Conservation (phyloP, 2,329 filamentous ascomycete genomes). For the Fusarium camptoceras region DNA sequence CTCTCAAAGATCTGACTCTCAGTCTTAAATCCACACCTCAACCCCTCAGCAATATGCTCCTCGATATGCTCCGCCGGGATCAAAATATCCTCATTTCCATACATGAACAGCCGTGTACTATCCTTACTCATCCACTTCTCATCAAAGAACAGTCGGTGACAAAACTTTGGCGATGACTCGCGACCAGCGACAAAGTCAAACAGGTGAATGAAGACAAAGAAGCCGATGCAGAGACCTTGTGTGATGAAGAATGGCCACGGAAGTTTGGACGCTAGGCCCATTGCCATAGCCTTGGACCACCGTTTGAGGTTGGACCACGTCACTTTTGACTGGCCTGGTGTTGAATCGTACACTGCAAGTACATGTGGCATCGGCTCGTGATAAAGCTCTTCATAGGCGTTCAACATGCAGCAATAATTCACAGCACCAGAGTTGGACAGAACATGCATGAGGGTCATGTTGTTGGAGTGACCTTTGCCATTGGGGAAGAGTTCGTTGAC, state of each 20-base stretch:
- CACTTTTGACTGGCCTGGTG: background rate
- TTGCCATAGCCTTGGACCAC: conserved; percentile 14
- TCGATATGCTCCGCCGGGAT: conserved; percentile 14
- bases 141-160: conserved; percentile 2
- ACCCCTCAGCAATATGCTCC: background rate
- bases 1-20: conserved; percentile 4
- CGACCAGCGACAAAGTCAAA: background rate
- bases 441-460: background rate
- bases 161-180: conserved; percentile 2
- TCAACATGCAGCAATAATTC: background rate
- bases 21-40: background rate
- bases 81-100: background rate
- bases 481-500: background rate
- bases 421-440: conserved; percentile 11
- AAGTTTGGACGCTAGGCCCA: background rate
- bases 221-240: background rate
- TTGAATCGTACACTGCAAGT: conserved; percentile 2
- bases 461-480: fast-evolving
- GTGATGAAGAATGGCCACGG: background rate
- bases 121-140: conserved; percentile 7
- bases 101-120: background rate
- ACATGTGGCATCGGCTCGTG: background rate
- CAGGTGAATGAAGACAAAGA: background rate
- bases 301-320: conserved; percentile 7
- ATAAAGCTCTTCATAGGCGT: conserved; percentile 8